Conservation (phyloP, 208 protist species). For the Trypanosoma vivax region DNA sequence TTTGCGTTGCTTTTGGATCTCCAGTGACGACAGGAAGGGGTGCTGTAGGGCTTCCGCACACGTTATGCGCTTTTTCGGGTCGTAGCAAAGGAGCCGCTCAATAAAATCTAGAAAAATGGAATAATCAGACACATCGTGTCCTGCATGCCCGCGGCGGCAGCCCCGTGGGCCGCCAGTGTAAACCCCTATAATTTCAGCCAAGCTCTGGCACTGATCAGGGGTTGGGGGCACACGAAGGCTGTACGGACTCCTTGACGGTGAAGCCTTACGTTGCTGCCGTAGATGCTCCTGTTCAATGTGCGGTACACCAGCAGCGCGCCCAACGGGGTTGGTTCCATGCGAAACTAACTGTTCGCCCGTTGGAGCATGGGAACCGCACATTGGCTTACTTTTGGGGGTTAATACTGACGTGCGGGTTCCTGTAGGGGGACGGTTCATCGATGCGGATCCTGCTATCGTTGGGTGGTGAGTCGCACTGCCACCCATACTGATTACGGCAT, state of each 20-base stretch:
- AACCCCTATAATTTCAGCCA: constrained; percentile 67
- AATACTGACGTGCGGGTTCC: too few species aligned
- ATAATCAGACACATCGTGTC: constrained; percentile 66
- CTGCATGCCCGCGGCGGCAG: constrained; percentile 59
- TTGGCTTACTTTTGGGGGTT: too few species aligned
- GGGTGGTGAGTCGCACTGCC: too few species aligned
- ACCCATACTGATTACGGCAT: background rate
- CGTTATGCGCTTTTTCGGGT: constrained; percentile 65
- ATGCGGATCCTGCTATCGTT: too few species aligned
- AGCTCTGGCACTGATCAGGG: constrained; percentile 16
- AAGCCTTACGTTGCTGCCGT: background rate
- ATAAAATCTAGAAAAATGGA: constrained; percentile 77
- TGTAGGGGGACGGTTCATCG: background rate
- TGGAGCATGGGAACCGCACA: too few species aligned
- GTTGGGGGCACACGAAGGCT: constrained; percentile 13
- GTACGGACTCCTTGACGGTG: constrained; percentile 16
- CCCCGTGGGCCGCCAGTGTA: constrained; percentile 71
- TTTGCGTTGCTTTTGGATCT: constrained; percentile 24
- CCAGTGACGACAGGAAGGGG: constrained; percentile 55
- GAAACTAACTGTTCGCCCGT: too few species aligned
- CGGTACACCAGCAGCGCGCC: constrained; percentile 12
- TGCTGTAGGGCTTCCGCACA: constrained; percentile 66
- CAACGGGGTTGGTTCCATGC: too few species aligned
- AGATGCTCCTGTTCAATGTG: background rate
- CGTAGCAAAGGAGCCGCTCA: constrained; percentile 56